Percentiles rank a stretch among this genome's conserved stretches.
phyloP scores from a whole-genome alignment of 73 alveolate species.

The Blepharisma japonicum region DNA sequence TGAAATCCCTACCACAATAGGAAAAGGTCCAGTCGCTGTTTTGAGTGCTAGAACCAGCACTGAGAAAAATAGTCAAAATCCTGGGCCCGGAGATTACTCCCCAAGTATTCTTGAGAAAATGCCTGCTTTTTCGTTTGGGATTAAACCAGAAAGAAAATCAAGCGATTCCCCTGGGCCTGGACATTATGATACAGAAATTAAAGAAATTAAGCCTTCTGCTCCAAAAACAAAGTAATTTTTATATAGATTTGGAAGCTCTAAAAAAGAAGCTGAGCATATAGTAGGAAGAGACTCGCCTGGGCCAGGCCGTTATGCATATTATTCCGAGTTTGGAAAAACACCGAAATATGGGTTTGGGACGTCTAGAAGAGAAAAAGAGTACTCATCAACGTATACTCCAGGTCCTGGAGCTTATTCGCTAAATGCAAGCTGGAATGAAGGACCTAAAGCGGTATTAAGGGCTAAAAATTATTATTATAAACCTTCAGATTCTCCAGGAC shows the following conservation, averaged over 20 bases:
- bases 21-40: background rate
- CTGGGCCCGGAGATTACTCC: conserved; percentile 6
- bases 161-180: conserved; percentile 10
- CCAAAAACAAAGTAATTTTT: too few relatives aligned
- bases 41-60: conserved; percentile 10
- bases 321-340: background rate
- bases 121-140: too few relatives aligned
- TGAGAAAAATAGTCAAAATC: background rate
- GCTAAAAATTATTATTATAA: too few relatives aligned
- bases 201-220: background rate
- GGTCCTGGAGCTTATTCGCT: conserved; percentile 47
- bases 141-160: background rate
- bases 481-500: too few relatives aligned
- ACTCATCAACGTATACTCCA: conserved; percentile 5
- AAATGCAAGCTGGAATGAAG: background rate
- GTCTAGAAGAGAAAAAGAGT: background rate
- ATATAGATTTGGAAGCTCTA: background rate
- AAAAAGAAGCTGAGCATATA: background rate
- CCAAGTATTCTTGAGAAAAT: too few relatives aligned
- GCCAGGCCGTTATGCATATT: conserved; percentile 19
- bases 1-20: background rate
- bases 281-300: background rate
- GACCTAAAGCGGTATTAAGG: too few relatives aligned
- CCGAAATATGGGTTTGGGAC: conserved; percentile 25
- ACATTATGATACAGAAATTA: background rate